Base-by-base conservation (phyloP, 2,329 filamentous ascomycete species). In the Verticillium nubilum region DNA sequence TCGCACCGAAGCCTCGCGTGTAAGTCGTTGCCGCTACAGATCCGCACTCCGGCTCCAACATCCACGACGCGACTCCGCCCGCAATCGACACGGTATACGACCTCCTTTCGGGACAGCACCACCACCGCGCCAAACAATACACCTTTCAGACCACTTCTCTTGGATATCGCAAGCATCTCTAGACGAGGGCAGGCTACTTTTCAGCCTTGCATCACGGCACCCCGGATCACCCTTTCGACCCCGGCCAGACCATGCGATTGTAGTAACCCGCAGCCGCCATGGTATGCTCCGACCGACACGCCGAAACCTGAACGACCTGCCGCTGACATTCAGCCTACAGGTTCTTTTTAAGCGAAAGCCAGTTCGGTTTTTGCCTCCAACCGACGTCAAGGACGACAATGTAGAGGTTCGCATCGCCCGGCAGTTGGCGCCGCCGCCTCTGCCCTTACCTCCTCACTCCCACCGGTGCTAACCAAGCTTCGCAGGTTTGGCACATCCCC, bases 311-410 rank as follows among this genome's bases (percentile, higher is more conserved):
- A 23, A 10, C 37, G 7, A 12, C 19, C n/a, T 47, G 37, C 9
- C 37, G 37, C 37, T 62, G 59, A 67, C 67, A 47, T 62, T 57
- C 60, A 66, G 61, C 58, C 56, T 71, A 25, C 19, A 98, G 94
- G 94, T 99, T 67, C 84, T 97, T 65, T 97, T 91, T 76, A 98
- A 98, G 80, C 87, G 95, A 69, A 98, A 98, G 77, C 93, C 93
- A 60, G 92, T 98, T 70, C 87, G 91, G 76, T 90, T 92, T 72
- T 80, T 93, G 66, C 83, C 89, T 56, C 81, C 83, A 54, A 89
- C 90, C 25, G 79, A 84, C 57, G 85, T 94, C 65, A 83, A 92
- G 66, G 87, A 95, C 79, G 91, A 96, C 65, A 86, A 90, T 68
- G 82, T 85, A 67, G 92, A 98, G 84, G 93, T 94, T 82, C 67